Conservation (phyloP, 139 green algal genomes). For the Choricystis sp. region DNA sequence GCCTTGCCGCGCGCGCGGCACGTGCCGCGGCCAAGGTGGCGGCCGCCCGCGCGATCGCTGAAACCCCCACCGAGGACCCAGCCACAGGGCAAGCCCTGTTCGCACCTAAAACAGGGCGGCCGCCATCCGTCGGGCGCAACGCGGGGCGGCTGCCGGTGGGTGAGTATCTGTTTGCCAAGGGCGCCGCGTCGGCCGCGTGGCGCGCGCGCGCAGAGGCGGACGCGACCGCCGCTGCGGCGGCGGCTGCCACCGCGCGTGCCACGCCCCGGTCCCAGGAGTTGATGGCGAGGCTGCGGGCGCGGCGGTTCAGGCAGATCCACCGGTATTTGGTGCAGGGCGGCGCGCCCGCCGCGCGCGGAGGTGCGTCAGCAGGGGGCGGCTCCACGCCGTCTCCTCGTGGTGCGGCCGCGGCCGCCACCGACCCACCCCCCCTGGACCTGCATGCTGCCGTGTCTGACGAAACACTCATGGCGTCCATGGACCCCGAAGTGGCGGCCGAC, state of each 20-base stretch:
- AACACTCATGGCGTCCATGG: constrained; percentile 20
- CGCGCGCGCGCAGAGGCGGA: constrained; percentile 8
- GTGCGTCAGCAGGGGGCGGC: too few relatives aligned
- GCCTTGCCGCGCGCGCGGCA: too few relatives aligned
- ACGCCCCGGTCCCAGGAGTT: constrained; percentile 2
- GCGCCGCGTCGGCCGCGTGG: neutral
- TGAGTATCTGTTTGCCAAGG: constrained; percentile 8
- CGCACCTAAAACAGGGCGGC: neutral
- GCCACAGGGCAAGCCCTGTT: neutral
- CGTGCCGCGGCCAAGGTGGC: too few relatives aligned
- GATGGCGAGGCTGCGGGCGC: constrained; percentile 27
- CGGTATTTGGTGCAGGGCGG: constrained; percentile 43
- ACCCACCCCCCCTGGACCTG: constrained; percentile 14
- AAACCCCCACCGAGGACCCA: neutral
- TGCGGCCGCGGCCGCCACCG: constrained; percentile 1
- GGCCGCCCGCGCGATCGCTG: neutral
- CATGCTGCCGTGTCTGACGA: constrained; percentile 13
- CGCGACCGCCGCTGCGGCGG: neutral
- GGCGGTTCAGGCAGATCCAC: constrained; percentile 54
- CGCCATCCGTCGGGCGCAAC: neutral
- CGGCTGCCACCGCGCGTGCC: too few relatives aligned
- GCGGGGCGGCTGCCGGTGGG: neutral
- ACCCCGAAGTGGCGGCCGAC: constrained; percentile 21
- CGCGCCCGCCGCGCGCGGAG: too few relatives aligned
- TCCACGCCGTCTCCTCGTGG: too few relatives aligned